Conservation (phyloP, 257 asterid genomes). For the Catharanthus roseus region DNA sequence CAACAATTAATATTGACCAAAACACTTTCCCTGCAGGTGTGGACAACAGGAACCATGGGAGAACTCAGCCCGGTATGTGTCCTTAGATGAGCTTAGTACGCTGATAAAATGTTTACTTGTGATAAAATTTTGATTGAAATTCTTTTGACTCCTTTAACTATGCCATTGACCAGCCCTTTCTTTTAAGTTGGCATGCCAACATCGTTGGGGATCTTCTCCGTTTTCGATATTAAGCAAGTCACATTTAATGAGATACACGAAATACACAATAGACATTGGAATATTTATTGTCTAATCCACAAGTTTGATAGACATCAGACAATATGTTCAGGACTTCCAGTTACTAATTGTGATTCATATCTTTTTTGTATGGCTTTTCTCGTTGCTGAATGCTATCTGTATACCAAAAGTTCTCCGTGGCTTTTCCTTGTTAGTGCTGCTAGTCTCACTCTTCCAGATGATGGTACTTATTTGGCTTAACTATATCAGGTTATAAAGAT, state of each 20-base stretch:
- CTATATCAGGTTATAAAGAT: slow-evolving; percentile 55
- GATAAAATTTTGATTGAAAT: background rate
- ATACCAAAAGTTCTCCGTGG: background rate
- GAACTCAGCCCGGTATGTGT: slow-evolving; percentile 83
- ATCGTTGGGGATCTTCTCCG: too few relatives aligned
- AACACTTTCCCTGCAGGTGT: slow-evolving; percentile 29
- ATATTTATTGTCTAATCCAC: background rate
- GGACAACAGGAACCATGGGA: slow-evolving; percentile 92
- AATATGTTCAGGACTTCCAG: background rate
- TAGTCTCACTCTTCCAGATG: slow-evolving; percentile 1
- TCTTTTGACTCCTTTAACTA: background rate
- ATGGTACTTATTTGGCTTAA: background rate
- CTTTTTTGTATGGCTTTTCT: background rate
- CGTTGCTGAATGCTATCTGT: background rate
- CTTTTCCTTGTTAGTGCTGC: background rate
- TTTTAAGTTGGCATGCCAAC: background rate
- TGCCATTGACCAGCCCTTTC: background rate
- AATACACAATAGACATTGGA: background rate
- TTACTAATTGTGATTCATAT: background rate
- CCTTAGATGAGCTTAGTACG: background rate
- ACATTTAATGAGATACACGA: background rate
- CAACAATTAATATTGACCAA: background rate
- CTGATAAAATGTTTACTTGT: background rate
- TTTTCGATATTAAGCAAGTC: background rate
- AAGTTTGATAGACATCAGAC: background rate